These are phyloP conservation scores for Pichia paraexigua DNA, from an alignment of 805 yeast species.

Conservation along the genomic window DNA sequence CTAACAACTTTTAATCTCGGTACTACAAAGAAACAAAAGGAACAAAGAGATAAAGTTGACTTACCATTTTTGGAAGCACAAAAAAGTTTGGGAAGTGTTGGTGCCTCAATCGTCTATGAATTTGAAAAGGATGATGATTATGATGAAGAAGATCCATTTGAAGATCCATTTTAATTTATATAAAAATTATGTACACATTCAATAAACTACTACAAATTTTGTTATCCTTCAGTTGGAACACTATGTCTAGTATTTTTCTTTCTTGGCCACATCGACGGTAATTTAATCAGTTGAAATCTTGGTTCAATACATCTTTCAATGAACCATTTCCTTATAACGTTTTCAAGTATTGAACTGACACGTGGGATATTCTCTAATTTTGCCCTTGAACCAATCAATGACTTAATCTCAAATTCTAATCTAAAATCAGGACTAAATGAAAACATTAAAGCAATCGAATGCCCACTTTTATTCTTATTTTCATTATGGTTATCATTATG, in stretches of 20 bases:
- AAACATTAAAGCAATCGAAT: slow-evolving; percentile 65
- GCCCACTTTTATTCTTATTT: slow-evolving; percentile 7
- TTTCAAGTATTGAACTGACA: slow-evolving; percentile 75
- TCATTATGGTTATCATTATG: not conserved
- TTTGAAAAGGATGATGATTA: slow-evolving; percentile 96
- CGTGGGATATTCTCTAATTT: slow-evolving; percentile 91
- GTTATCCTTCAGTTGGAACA: not conserved
- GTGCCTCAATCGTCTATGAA: slow-evolving; percentile 94
- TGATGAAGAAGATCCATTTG: slow-evolving; percentile 97
- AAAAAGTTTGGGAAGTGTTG: slow-evolving; percentile 50
- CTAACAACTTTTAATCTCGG: slow-evolving; percentile 83
- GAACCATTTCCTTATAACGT: slow-evolving; percentile 78
- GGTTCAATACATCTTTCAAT: slow-evolving; percentile 92
- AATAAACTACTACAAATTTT: not conserved
- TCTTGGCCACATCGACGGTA: slow-evolving; percentile 87
- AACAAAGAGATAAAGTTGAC: slow-evolving; percentile 78
- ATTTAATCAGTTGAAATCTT: slow-evolving; percentile 70
- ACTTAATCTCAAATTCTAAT: slow-evolving; percentile 79
- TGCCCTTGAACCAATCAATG: slow-evolving; percentile 87
- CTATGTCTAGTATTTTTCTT: slow-evolving; percentile 45
- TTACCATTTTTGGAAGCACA: slow-evolving; percentile 92
- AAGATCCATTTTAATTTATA: slow-evolving; percentile 52
- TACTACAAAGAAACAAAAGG: slow-evolving; percentile 65
- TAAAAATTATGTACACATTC: not conserved
- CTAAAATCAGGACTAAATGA: slow-evolving; percentile 89